Conservation (phyloP, 2,329 filamentous ascomycete genomes). For the Chaetomiaceae sp. region DNA sequence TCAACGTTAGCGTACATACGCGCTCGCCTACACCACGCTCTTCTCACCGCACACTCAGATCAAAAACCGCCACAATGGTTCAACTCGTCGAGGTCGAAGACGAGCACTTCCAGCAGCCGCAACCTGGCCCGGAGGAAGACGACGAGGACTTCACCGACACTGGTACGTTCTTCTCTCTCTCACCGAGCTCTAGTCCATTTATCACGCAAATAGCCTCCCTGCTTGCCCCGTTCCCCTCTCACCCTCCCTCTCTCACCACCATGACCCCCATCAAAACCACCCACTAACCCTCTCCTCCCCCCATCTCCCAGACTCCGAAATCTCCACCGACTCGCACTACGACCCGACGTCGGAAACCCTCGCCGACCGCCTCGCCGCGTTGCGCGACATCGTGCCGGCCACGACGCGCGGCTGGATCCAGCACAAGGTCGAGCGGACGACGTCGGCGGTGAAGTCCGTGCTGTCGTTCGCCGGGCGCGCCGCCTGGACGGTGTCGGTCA, state of each 20-base stretch:
- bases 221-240: neutral
- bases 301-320: slow-evolving; percentile 61
- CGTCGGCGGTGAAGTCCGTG: slow-evolving; percentile 52
- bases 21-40: too few relatives aligned
- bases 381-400: slow-evolving; percentile 71
- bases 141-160: slow-evolving; percentile 93
- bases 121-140: slow-evolving; percentile 67
- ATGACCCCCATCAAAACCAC: neutral
- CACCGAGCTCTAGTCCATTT: neutral
- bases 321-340: slow-evolving; percentile 72
- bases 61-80: slow-evolving; percentile 62
- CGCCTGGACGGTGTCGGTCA: slow-evolving; percentile 86
- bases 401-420: slow-evolving; percentile 63
- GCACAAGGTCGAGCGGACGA: slow-evolving; percentile 50
- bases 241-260: neutral
- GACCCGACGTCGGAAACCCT: slow-evolving; percentile 54
- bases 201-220: neutral
- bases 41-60: slow-evolving; percentile 4
- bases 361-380: slow-evolving; percentile 62
- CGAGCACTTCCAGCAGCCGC: slow-evolving; percentile 77
- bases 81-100: slow-evolving; percentile 95
- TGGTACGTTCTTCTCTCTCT: slow-evolving; percentile 48
- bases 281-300: neutral
- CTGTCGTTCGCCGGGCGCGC: slow-evolving; percentile 74
- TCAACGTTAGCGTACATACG: too few relatives aligned